Percentiles rank a stretch among this genome's conserved stretches.
phyloP scores from a whole-genome alignment of 805 yeast species.

The Cephaloascus albidus region DNA sequence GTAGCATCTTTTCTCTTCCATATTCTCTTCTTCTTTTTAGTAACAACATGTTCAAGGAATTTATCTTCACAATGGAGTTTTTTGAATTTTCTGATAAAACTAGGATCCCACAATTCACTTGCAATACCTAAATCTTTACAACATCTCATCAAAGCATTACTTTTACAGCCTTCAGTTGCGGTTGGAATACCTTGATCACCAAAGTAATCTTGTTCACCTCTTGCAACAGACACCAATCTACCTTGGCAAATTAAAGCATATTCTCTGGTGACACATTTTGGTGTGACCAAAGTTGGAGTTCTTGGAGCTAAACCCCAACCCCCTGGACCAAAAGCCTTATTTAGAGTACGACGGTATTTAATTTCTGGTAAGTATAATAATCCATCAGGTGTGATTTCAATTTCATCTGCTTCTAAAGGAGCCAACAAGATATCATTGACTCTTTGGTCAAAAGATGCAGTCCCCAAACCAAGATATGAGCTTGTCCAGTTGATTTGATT shows the following conservation, averaged over 20 bases:
- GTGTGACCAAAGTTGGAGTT: slow-evolving; percentile 71
- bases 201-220: slow-evolving; percentile 95
- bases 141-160: slow-evolving; percentile 95
- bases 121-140: slow-evolving; percentile 97
- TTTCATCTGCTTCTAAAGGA: slow-evolving; percentile 58
- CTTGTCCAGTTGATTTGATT: slow-evolving; percentile 64
- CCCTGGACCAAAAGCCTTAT: slow-evolving; percentile 94
- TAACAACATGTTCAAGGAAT: slow-evolving; percentile 75
- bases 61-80: slow-evolving; percentile 61
- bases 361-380: slow-evolving; percentile 88
- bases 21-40: slow-evolving; percentile 79
- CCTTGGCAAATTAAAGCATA: slow-evolving; percentile 85
- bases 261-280: slow-evolving; percentile 74
- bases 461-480: slow-evolving; percentile 81
- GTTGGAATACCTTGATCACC: slow-evolving; percentile 83
- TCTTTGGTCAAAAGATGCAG: slow-evolving; percentile 59
- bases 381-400: slow-evolving; percentile 96
- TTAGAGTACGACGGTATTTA: slow-evolving; percentile 83
- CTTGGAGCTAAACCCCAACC: slow-evolving; percentile 98
- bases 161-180: slow-evolving; percentile 94
- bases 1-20: slow-evolving; percentile 85
- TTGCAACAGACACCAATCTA: slow-evolving; percentile 78
- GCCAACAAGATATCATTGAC: slow-evolving; percentile 53
- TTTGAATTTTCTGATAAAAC: slow-evolving; percentile 67
- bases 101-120: slow-evolving; percentile 95